These are phyloP conservation scores for Baorangia bicolor DNA, from an alignment of 768 basidiomycete species.

Conservation along the genomic window DNA sequence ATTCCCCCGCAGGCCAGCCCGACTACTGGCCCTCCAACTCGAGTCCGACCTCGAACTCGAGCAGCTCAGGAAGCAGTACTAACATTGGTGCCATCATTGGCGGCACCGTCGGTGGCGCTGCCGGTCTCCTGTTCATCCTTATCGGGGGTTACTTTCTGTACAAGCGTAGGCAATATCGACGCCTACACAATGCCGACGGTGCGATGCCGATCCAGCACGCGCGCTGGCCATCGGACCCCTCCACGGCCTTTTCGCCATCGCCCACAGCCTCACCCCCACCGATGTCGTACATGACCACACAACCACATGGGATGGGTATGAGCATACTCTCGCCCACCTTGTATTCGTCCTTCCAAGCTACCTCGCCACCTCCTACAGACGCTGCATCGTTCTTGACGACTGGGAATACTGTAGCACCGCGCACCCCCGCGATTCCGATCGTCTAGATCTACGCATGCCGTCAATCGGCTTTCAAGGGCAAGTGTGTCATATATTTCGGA, in stretches of 20 bases:
- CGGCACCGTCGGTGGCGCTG: constrained; percentile 17
- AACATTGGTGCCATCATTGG: constrained; percentile 25
- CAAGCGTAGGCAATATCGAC: constrained; percentile 5
- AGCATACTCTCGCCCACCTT: neutral
- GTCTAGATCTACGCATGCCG: constrained; percentile 2
- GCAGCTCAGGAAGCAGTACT: neutral
- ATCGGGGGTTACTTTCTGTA: constrained; percentile 18
- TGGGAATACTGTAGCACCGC: neutral
- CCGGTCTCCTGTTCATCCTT: constrained; percentile 17
- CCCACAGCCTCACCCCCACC: neutral
- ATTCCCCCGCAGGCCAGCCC: constrained; percentile 7
- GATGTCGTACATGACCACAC: neutral
- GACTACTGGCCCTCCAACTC: constrained; percentile 11
- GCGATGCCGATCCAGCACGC: neutral
- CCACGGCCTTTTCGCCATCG: neutral
- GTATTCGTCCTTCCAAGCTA: neutral
- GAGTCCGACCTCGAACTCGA: constrained; percentile 1
- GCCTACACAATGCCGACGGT: neutral
- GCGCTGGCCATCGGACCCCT: constrained; percentile 10
- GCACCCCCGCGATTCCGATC: constrained; percentile 21
- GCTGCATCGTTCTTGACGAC: constrained; percentile 9
- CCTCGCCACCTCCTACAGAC: constrained; percentile 14
- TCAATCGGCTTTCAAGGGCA: neutral
- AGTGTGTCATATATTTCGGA: neutral
- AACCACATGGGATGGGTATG: neutral